These are phyloP conservation scores for Phytophthora citricola DNA, from an alignment of 352 stramenopile species.

Conservation along the genomic window DNA sequence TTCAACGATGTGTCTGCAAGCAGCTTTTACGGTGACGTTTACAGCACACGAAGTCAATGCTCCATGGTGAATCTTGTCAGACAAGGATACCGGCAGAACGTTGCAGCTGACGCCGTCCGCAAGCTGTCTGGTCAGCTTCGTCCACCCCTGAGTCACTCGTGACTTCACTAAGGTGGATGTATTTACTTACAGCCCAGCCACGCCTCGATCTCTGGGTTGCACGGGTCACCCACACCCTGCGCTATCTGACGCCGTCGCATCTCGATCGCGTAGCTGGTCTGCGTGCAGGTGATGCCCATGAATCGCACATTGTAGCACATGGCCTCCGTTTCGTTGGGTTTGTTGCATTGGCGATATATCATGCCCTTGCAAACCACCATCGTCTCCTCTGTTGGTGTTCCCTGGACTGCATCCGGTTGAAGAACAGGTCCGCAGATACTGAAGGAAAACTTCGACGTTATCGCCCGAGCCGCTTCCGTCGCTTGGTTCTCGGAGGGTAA, in stretches of 20 bases:
- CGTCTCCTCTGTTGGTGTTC: neutral
- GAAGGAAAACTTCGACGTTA: neutral
- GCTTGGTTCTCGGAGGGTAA: conserved; percentile 1
- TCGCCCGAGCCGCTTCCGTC: neutral
- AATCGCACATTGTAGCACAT: conserved; percentile 33
- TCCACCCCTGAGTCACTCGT: no score
- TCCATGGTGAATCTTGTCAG: no score
- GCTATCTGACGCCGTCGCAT: conserved; percentile 24
- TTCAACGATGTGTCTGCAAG: conserved; percentile 6
- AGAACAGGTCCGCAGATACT: conserved; percentile 5
- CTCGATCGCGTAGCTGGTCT: conserved; percentile 21
- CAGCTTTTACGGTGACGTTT: no score
- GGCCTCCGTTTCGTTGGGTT: conserved; percentile 3
- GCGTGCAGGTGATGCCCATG: conserved; percentile 32
- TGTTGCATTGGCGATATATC: conserved; percentile 13
- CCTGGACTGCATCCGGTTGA: neutral
- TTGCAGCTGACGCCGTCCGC: no score
- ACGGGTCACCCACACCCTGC: conserved; percentile 11
- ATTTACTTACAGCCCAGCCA: conserved; percentile 29
- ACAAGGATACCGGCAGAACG: no score
- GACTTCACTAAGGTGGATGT: no score
- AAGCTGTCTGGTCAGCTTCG: no score
- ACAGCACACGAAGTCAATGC: no score
- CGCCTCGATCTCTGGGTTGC: conserved; percentile 13
- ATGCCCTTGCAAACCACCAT: conserved; percentile 10